Conservation (phyloP, 2,329 filamentous ascomycete genomes). For the Calycina marina region DNA sequence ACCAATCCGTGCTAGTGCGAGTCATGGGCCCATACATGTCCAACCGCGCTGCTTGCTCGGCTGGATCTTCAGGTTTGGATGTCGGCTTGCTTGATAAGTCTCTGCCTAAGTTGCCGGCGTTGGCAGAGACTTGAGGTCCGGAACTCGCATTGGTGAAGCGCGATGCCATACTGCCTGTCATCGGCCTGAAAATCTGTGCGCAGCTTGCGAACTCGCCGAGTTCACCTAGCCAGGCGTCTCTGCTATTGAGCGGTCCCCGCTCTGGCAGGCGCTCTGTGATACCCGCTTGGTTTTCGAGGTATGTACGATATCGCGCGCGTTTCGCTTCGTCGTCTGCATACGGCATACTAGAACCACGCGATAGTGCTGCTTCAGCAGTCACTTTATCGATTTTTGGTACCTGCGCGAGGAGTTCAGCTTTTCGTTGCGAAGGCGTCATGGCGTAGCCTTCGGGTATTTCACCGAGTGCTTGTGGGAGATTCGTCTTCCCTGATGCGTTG, state of each 20-base stretch:
- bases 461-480: conserved; percentile 64
- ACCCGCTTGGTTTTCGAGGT: conserved; percentile 64
- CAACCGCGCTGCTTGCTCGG: conserved; percentile 72
- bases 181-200: conserved; percentile 74
- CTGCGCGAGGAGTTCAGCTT: conserved; percentile 40
- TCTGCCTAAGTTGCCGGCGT: conserved; percentile 24
- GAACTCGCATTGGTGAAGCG: conserved; percentile 68
- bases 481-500: conserved; percentile 55
- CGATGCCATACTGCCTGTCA: conserved; percentile 83
- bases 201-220: conserved; percentile 58
- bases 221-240: conserved; percentile 69
- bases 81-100: conserved; percentile 31
- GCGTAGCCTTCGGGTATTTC: conserved; percentile 56
- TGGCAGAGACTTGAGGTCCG: conserved; percentile 25
- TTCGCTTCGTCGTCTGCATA: conserved; percentile 76
- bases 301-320: conserved; percentile 63
- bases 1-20: conserved; percentile 54
- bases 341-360: conserved; percentile 52
- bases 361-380: conserved; percentile 53
- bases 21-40: conserved; percentile 93
- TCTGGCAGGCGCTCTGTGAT: conserved; percentile 42
- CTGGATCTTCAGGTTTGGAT: conserved; percentile 55
- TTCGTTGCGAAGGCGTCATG: conserved; percentile 46
- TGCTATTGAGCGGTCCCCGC: conserved; percentile 27
- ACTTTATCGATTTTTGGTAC: conserved; percentile 52